These are phyloP conservation scores for Pichia cephalocereana DNA, from an alignment of 805 yeast species.

Conservation along the genomic window DNA sequence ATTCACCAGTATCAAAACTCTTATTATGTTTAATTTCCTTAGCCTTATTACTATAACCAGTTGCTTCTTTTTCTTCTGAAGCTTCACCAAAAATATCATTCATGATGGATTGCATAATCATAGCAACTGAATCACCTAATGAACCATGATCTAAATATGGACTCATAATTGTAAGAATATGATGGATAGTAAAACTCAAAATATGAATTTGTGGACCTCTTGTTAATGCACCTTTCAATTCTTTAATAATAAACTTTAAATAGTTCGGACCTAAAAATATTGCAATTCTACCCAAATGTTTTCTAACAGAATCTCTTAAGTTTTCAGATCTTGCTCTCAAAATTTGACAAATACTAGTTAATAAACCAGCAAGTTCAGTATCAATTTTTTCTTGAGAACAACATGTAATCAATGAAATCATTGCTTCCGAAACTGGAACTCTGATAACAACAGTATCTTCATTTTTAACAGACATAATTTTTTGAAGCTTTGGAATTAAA, in stretches of 20 bases:
- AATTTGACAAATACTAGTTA: constrained; percentile 83
- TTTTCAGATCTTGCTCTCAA: constrained; percentile 80
- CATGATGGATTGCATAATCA: constrained; percentile 70
- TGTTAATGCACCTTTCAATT: constrained; percentile 66
- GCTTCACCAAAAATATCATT: constrained; percentile 89
- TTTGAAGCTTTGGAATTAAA: constrained; percentile 52
- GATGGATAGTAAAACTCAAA: constrained; percentile 78
- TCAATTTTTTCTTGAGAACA: constrained; percentile 48
- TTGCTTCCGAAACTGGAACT: constrained; percentile 73
- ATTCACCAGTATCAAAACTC: constrained; percentile 80
- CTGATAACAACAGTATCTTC: constrained; percentile 72
- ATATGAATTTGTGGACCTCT: constrained; percentile 94
- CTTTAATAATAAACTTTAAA: constrained; percentile 65
- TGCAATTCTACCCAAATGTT: constrained; percentile 58
- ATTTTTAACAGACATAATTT: constrained; percentile 52
- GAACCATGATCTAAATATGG: constrained; percentile 52
- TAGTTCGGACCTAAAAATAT: constrained; percentile 62
- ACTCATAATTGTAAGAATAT: constrained; percentile 47
- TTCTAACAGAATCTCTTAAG: constrained; percentile 78
- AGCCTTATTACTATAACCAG: constrained; percentile 76
- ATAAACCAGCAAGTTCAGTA: constrained; percentile 64
- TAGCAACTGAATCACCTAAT: constrained; percentile 50
- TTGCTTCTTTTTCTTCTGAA: constrained; percentile 91
- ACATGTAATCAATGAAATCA: constrained; percentile 57
- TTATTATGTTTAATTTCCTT: constrained; percentile 86